These are phyloP conservation scores for Globisporangium orthogonon DNA, from an alignment of 352 stramenopile genomes.

Conservation along the genomic window DNA sequence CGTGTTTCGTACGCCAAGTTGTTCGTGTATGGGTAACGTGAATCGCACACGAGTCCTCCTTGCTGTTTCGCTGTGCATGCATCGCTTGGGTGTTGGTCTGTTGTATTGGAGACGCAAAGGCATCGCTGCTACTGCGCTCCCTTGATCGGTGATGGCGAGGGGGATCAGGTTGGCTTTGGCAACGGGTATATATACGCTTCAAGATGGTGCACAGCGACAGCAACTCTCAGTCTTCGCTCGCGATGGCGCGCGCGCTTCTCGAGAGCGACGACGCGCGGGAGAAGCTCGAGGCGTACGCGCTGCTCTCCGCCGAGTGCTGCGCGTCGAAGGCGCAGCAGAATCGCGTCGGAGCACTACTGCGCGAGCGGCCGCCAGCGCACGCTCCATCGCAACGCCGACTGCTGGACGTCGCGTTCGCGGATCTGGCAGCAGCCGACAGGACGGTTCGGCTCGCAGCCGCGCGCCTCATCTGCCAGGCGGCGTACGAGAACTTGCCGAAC, in stretches of 20 bases:
- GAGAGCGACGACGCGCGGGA: conserved; percentile 18
- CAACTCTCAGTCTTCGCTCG: too few relatives aligned
- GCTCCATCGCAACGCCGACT: conserved; percentile 1
- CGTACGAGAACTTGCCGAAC: conserved; percentile 41
- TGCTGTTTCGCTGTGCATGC: too few relatives aligned
- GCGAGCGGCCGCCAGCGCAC: conserved; percentile 9
- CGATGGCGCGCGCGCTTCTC: conserved; percentile 9
- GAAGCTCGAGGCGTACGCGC: conserved; percentile 29
- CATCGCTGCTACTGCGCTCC: too few relatives aligned
- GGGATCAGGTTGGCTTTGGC: too few relatives aligned
- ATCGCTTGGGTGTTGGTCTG: too few relatives aligned
- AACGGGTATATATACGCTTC: too few relatives aligned
- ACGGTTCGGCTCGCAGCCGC: conserved; percentile 36
- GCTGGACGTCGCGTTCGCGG: conserved; percentile 21
- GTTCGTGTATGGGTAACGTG: too few relatives aligned
- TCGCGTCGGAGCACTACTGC: conserved; percentile 34
- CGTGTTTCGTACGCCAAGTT: too few relatives aligned
- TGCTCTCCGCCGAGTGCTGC: conserved; percentile 22
- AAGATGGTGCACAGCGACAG: too few relatives aligned
- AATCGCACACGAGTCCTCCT: too few relatives aligned
- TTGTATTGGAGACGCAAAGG: too few relatives aligned
- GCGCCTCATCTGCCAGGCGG: conserved; percentile 40
- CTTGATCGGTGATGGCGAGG: too few relatives aligned
- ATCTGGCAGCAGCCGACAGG: conserved; percentile 31
- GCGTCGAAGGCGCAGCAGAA: conserved; percentile 37